These are phyloP conservation scores for Petrea volubilis DNA, from an alignment of 257 asterid species.

Conservation along the genomic window DNA sequence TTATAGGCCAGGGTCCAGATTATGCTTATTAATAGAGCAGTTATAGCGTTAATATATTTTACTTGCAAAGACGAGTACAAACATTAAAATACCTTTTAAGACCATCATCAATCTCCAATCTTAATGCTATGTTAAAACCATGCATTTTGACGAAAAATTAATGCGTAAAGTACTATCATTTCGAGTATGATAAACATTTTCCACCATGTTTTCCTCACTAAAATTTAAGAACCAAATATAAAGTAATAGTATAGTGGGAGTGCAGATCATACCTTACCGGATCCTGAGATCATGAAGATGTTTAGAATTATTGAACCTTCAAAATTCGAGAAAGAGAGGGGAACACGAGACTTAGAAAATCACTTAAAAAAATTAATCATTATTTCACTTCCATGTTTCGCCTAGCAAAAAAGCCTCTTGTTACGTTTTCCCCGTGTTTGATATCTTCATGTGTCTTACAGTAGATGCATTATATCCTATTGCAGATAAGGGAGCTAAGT, in stretches of 20 bases:
- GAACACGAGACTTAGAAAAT: neutral
- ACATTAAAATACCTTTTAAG: neutral
- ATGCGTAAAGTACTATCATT: too few relatives aligned
- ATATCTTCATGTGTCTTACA: slow-evolving; percentile 10
- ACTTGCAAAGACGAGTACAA: neutral
- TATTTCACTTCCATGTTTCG: neutral
- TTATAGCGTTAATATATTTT: neutral
- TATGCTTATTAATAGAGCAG: neutral
- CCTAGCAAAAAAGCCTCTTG: too few relatives aligned
- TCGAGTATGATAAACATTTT: too few relatives aligned
- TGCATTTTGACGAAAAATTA: too few relatives aligned
- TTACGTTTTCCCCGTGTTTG: too few relatives aligned
- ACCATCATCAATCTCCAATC: neutral
- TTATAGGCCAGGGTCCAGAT: neutral
- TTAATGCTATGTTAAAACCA: slow-evolving; percentile 7
- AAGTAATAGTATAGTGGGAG: neutral
- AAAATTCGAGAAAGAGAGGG: too few relatives aligned
- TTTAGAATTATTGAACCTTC: too few relatives aligned
- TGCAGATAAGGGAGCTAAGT: slow-evolving; percentile 40
- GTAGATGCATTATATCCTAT: neutral
- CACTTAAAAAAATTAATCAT: too few relatives aligned
- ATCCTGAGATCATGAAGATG: neutral
- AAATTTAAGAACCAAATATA: too few relatives aligned
- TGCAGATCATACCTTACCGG: neutral
- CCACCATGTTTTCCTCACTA: too few relatives aligned